phyloP scores from a whole-genome alignment of 2,329 filamentous ascomycete species.

The Thielaviopsis euricoi region DNA sequence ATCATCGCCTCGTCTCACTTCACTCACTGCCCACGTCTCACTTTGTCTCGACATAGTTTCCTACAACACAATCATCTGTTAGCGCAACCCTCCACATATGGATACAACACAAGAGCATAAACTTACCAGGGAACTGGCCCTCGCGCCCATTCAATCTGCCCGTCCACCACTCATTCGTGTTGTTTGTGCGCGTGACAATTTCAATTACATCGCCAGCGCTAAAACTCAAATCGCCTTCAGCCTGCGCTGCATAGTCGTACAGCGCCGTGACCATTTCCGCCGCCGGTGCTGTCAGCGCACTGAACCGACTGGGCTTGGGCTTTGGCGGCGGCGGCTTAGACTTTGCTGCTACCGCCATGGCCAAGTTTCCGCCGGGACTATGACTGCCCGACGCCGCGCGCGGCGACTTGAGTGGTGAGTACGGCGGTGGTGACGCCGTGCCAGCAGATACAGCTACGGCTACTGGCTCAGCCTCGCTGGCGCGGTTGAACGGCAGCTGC shows the following conservation, averaged over 20 bases:
- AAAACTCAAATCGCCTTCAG: constrained; percentile 87
- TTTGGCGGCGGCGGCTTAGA: constrained; percentile 57
- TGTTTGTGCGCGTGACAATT: constrained; percentile 65
- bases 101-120: background rate
- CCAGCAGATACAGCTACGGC: too few relatives aligned
- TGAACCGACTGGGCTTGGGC: constrained; percentile 65
- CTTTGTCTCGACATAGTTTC: constrained; percentile 1
- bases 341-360: constrained; percentile 34
- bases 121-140: constrained; percentile 87
- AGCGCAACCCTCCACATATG: background rate
- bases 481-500: constrained; percentile 21
- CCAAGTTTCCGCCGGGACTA: constrained; percentile 26
- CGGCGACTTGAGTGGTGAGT: constrained; percentile 30
- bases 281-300: constrained; percentile 35
- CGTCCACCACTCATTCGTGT: constrained; percentile 95
- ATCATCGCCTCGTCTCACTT: too few relatives aligned
- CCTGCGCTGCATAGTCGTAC: constrained; percentile 93
- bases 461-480: constrained; percentile 20
- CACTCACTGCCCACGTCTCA: too few relatives aligned
- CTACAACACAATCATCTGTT: background rate
- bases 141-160: constrained; percentile 63
- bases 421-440: constrained; percentile 55
- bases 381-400: constrained; percentile 13
- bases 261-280: constrained; percentile 75
- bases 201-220: constrained; percentile 78